A percentile compares a stretch with the other conserved stretches of the same genome.
These are phyloP conservation scores for Incumbomyces lentus DNA, from an alignment of 2,329 filamentous ascomycete genomes.

Conservation along the genomic window DNA sequence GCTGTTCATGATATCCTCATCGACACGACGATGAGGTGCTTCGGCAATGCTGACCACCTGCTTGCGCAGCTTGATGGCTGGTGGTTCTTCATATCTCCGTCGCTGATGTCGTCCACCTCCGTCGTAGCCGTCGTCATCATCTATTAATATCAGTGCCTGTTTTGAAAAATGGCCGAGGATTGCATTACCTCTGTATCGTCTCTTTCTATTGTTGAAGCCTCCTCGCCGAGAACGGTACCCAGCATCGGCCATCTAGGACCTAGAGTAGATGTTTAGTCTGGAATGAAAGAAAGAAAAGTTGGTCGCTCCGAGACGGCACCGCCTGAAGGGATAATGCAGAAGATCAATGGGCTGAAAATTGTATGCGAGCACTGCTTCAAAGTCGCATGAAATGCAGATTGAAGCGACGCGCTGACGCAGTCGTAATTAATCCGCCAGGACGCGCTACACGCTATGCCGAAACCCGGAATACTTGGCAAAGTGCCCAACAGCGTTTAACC, in stretches of 20 bases:
- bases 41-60: conserved; percentile 74
- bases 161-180: conserved; percentile 6
- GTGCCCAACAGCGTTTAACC: too few species aligned
- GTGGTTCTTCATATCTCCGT: conserved; percentile 62
- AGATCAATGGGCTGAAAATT: too few species aligned
- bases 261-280: not conserved
- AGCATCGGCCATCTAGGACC: conserved; percentile 41
- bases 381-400: too few species aligned
- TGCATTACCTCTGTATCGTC: conserved; percentile 63
- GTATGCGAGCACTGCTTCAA: too few species aligned
- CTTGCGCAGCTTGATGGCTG: conserved; percentile 61
- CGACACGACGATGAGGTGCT: conserved; percentile 58
- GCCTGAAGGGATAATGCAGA: too few species aligned
- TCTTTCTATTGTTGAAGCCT: conserved; percentile 58
- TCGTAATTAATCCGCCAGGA: too few species aligned
- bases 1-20: conserved; percentile 66
- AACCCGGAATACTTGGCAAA: too few species aligned
- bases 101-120: conserved; percentile 64
- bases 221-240: conserved; percentile 40
- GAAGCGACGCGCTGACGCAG: too few species aligned
- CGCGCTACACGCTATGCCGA: too few species aligned
- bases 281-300: too few species aligned
- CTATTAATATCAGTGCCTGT: conserved; percentile 18
- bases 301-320: too few species aligned
- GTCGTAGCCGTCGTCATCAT: conserved; percentile 61